Evolutionary conservation across 768 basidiomycete genomes (phyloP), one percentile per base, ranked within the genome.

Genomic region (Krasilnikovozyma curviuscula): DNA sequence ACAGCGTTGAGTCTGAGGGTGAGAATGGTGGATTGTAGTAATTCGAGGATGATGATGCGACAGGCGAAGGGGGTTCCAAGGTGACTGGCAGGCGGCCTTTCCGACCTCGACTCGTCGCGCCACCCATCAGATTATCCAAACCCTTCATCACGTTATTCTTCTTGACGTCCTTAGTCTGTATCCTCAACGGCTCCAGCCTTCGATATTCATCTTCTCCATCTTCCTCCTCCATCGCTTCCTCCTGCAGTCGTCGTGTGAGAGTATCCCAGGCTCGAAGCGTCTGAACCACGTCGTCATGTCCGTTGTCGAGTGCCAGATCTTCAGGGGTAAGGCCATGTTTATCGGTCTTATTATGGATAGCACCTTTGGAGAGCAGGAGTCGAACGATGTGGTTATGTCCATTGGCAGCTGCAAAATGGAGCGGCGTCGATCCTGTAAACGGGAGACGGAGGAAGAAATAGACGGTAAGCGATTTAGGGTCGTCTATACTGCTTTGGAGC

Each of bases 341-440:
- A 67, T 98, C 91, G 5, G 78, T 63, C 37, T 77, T 75, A 62
- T 79, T 71, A 19, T 86, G 75, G 50, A 76, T 72, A 7, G 91
- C 93, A 40, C 88, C 88, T 54, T 77, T 77, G 16, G 79, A 73
- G 32, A 98, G 76, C 35, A 98, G 77, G 30, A 81, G 75, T 51
- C 70, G 72, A 38, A 86, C 75, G 56, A 88, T 76, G 23, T 70
- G 65, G 27, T 74, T 74, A 65, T 98, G 84, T 3, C 89, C 89
- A 57, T 93, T 88, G 25, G 91, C 88, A 29, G 88, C 81, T 13
- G 93, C 91, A 61, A 95, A 98, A 62, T 98, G 93, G 23, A 97
- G 76, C 0, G 93, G 85, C 0, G 91, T 93, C 3, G 81, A 81
- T 28, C 88, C 89, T 60, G 59, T 34, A 31, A 41, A 48, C 34